Percentiles rank a stretch among this genome's conserved stretches.
phyloP scores from a whole-genome alignment of 148 eudicot genomes.

The Arbutus unedo region DNA sequence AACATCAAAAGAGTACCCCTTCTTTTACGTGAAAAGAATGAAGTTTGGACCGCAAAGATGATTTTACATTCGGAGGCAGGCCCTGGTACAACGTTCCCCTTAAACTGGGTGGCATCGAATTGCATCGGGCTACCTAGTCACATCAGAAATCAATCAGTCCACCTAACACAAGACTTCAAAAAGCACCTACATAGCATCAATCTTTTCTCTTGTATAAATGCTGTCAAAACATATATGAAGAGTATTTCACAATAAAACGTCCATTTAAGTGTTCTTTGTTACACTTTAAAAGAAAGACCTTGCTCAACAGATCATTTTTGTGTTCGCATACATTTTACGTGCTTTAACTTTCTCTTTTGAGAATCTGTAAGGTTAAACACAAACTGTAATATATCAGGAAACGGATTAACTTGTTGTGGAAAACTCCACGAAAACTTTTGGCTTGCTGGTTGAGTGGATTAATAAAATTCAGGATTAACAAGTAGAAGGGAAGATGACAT shows the following conservation, averaged over 20 bases:
- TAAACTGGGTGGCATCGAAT: slow-evolving; percentile 49
- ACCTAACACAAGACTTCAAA: background rate
- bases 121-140: slow-evolving; percentile 67
- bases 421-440: background rate
- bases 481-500: background rate
- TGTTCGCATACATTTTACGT: background rate
- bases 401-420: background rate
- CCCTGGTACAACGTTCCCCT: slow-evolving; percentile 74
- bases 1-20: slow-evolving; percentile 41
- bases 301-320: background rate
- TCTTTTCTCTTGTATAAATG: background rate
- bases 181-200: background rate
- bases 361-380: background rate
- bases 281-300: background rate
- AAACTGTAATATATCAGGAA: background rate
- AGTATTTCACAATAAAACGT: background rate
- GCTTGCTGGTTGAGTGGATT: background rate
- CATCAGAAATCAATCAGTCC: slow-evolving; percentile 7
- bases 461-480: background rate
- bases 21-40: slow-evolving; percentile 53
- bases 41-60: slow-evolving; percentile 63
- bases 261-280: background rate
- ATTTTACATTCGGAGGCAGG: slow-evolving; percentile 70
- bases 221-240: background rate
- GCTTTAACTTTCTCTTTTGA: background rate